Evolutionary conservation across 1,284 basidiomycete species (phyloP).

Genomic region (Fomitopsis schrenkii): DNA sequence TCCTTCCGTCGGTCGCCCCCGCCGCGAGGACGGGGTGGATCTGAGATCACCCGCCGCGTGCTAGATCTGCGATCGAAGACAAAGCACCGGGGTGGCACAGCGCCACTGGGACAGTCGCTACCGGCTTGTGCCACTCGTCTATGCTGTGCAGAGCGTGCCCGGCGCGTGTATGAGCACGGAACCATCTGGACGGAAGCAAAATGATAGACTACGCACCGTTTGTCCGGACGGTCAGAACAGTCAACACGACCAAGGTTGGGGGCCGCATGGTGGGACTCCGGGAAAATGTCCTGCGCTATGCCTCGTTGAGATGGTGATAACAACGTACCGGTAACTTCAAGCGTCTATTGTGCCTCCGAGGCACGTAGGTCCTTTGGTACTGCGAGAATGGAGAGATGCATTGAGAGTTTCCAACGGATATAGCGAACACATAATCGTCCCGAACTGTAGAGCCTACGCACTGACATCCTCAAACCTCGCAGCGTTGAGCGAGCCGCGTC

Average conservation of each 20-base stretch:
- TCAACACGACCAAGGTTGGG: neutral
- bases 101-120: neutral
- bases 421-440: neutral
- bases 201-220: neutral
- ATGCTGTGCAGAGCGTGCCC: neutral
- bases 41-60: neutral
- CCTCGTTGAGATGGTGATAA: neutral
- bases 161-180: neutral
- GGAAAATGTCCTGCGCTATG: neutral
- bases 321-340: neutral
- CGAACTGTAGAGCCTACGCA: neutral
- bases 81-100: neutral
- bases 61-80: neutral
- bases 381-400: too few relatives aligned
- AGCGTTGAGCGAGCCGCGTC: constrained; percentile 64
- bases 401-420: neutral
- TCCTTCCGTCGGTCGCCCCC: neutral
- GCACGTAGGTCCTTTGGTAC: too few relatives aligned
- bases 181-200: neutral
- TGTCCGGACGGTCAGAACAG: neutral
- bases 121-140: neutral
- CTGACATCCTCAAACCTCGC: constrained; percentile 21
- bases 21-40: neutral
- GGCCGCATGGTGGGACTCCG: neutral
- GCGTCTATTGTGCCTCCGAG: too few relatives aligned